Evolutionary conservation across 495 filamentous ascomycete genomes (phyloP), one percentile per base, ranked within the genome.

Genomic region (Lasiosphaeria miniovina): DNA sequence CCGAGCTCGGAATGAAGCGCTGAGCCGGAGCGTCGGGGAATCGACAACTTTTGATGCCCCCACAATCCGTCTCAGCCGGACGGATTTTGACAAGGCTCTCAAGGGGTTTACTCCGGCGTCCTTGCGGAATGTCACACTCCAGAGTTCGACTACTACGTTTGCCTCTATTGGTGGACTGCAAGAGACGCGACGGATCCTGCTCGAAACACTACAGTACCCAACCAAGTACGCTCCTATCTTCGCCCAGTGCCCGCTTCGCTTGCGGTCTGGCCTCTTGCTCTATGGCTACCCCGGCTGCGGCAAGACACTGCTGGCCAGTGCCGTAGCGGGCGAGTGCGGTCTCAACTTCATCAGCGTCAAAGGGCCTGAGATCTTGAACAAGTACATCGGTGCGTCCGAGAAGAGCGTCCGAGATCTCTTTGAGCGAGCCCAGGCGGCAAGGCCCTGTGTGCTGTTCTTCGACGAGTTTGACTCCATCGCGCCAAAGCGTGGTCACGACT

Each of bases 191-290:
- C 84, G 90, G 60, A 91, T 86, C 55, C 82, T 98, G 31, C 77
- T 98, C 9, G 95, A 98, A 75, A 98, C 94, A 0, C 79, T 98
- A 4, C 90, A 97, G 74, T 98, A 97, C 68, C 94, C 94, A 0
- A 98, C 94, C 11, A 96, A 92, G 59, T 98, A 98, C 72, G 95
- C 95, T 0, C 94, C 94, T 3, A 98, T 98, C 65, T 98, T 98
- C 66, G 90, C 93, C 3, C 88, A 93, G 59, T 98, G 93, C 66
- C 95, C 94, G 6, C 80, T 98, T 4, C 91, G 94, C 24, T 78
- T 98, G 0, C 90, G 94, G 11, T 97, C 93, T 24, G 94, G 94
- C 48, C 77, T 98, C 0, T 80, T 98, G 9, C 78, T 98, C 4
- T 98, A 98, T 68, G 94, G 94, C 43, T 97, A 89, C 69, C 94